A percentile compares a stretch with the other conserved stretches of the same genome.
Conservation (phyloP, 345 rosid genomes). For the Eutrema yunnanense region DNA sequence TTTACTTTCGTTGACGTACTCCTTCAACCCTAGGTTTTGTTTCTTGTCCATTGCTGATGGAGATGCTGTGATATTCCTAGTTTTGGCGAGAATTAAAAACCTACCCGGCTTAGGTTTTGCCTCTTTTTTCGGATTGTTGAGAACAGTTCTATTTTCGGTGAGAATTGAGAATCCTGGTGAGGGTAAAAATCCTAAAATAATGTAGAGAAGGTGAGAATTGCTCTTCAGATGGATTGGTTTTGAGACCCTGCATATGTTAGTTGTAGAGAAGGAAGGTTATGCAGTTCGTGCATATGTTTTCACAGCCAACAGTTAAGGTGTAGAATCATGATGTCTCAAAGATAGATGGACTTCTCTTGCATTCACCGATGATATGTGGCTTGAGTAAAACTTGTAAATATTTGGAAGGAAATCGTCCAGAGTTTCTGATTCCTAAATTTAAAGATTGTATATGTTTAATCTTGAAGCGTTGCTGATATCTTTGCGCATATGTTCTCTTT, state of each 20-base stretch:
- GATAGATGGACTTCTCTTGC: background rate
- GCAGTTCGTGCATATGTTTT: background rate
- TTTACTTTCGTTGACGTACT: background rate
- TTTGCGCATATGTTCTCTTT: background rate
- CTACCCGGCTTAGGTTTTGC: background rate
- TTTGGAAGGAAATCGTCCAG: background rate
- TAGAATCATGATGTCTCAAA: background rate
- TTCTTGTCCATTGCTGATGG: background rate
- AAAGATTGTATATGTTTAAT: background rate
- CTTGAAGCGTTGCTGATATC: background rate
- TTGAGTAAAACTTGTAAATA: background rate
- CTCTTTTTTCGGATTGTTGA: background rate
- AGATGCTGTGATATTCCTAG: constrained; percentile 17
- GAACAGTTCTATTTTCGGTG: background rate
- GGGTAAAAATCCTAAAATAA: background rate
- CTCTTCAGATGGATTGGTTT: background rate
- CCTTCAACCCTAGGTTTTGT: background rate
- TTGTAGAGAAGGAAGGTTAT: background rate
- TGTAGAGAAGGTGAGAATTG: too few relatives aligned
- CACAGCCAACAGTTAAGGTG: background rate
- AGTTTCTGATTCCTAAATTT: background rate
- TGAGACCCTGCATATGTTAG: background rate
- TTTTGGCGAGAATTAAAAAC: constrained; percentile 2
- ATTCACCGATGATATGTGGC: background rate
- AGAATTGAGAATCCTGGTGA: background rate